Conservation (phyloP, 371 early-diverging fungal genomes). For the Saksenaea vasiformis region DNA sequence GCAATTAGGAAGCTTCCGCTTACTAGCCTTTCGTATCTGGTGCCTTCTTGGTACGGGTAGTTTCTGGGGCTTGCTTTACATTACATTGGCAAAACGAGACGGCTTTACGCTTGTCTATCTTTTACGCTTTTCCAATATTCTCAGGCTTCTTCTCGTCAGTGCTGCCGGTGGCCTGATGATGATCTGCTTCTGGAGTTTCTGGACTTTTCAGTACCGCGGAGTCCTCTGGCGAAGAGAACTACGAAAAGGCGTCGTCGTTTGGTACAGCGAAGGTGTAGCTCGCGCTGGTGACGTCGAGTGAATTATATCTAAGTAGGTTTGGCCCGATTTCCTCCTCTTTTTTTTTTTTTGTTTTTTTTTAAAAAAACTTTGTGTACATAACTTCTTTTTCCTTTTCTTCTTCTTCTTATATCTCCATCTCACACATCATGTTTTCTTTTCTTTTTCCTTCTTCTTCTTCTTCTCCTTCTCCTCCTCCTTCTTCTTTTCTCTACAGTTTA, state of each 20-base stretch:
- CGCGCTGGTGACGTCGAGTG: slow-evolving; percentile 45
- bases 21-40: slow-evolving; percentile 56
- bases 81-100: slow-evolving; percentile 49
- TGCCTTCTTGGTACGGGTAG: slow-evolving; percentile 60
- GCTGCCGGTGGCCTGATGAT: slow-evolving; percentile 55
- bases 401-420: background rate
- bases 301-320: too few species aligned
- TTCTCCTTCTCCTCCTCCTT: background rate
- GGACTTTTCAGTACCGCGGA: slow-evolving; percentile 70
- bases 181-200: slow-evolving; percentile 68
- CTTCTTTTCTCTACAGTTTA: background rate
- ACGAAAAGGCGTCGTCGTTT: slow-evolving; percentile 64
- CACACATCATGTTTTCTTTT: background rate
- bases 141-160: slow-evolving; percentile 50
- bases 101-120: slow-evolving; percentile 47
- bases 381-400: background rate
- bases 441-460: background rate
- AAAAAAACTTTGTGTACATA: background rate
- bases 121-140: slow-evolving; percentile 38
- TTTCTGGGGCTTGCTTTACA: slow-evolving; percentile 61
- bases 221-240: slow-evolving; percentile 64
- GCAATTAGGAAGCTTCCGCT: slow-evolving; percentile 31
- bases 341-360: background rate
- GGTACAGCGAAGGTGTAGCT: slow-evolving; percentile 55
- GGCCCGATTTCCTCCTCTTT: background rate